Conservation (phyloP, 2,329 filamentous ascomycete genomes). For the Hypoxylon sp. region DNA sequence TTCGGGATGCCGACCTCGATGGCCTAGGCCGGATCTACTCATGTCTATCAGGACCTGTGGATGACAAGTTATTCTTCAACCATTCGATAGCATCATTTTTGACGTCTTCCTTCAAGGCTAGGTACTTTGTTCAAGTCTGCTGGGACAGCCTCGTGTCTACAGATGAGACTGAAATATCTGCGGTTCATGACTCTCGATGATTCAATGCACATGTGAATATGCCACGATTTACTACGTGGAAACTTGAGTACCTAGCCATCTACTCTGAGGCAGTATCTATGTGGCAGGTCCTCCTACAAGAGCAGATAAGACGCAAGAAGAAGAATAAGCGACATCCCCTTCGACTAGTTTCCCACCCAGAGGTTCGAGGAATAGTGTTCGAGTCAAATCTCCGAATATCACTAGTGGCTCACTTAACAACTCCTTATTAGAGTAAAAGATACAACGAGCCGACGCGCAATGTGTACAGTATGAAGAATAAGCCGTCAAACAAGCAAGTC, state of each 20-base stretch:
- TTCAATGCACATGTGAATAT: background rate
- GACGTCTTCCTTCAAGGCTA: background rate
- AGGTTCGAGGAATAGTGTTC: too few species aligned
- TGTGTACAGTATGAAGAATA: constrained; percentile 1
- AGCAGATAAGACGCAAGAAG: too few species aligned
- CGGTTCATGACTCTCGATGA: background rate
- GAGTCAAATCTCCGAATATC: too few species aligned
- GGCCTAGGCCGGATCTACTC: background rate
- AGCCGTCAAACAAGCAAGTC: background rate
- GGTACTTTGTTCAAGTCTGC: background rate
- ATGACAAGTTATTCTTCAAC: background rate
- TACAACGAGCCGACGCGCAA: background rate
- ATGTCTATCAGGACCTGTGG: background rate
- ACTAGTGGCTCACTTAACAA: too few species aligned
- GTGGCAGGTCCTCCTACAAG: too few species aligned
- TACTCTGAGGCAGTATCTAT: too few species aligned
- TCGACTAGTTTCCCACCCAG: too few species aligned
- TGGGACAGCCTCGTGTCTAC: background rate
- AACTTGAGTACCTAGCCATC: background rate
- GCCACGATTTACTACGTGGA: background rate
- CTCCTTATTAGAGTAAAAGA: too few species aligned
- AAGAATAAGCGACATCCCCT: too few species aligned
- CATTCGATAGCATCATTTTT: background rate
- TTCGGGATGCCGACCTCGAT: background rate
- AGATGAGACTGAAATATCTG: background rate